A percentile compares a stretch with the other conserved stretches of the same genome.
phyloP scores from a whole-genome alignment of 1,284 basidiomycete genomes.

The Exobasidium rhododendri region DNA sequence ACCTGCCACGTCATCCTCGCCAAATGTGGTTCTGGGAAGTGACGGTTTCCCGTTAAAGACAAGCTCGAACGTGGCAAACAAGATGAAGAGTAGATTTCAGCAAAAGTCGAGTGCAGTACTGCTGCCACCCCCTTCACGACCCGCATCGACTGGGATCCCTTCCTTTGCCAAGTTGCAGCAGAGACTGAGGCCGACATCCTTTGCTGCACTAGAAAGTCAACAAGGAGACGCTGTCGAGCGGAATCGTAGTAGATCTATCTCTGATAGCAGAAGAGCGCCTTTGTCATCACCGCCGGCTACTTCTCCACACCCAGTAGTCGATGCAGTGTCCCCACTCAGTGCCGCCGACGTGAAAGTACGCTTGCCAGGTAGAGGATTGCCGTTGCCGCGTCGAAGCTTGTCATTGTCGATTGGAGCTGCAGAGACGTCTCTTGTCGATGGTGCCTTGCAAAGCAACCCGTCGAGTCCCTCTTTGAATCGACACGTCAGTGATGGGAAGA shows the following conservation, averaged over 20 bases:
- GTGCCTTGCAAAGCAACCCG: constrained; percentile 12
- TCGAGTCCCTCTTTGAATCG: constrained; percentile 12
- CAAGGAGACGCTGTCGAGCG: neutral
- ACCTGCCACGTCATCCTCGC: neutral
- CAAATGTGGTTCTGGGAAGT: neutral
- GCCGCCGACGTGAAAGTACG: neutral
- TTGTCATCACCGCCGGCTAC: no score
- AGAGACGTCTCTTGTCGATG: neutral
- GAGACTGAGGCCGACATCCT: neutral
- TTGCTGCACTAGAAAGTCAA: neutral
- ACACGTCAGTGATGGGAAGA: neutral
- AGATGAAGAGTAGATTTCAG: neutral
- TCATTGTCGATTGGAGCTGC: neutral
- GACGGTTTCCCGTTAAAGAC: neutral
- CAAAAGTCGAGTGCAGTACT: neutral
- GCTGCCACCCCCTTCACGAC: neutral
- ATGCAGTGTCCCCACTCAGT: neutral
- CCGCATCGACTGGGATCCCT: neutral
- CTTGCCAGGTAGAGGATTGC: neutral
- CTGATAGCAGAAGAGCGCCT: neutral
- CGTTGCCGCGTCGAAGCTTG: neutral
- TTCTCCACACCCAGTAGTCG: neutral
- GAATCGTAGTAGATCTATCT: neutral
- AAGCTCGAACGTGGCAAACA: neutral
- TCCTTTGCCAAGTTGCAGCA: neutral